phyloP scores from a whole-genome alignment of 2,329 filamentous ascomycete species.

The Diaporthe aspalathi region DNA sequence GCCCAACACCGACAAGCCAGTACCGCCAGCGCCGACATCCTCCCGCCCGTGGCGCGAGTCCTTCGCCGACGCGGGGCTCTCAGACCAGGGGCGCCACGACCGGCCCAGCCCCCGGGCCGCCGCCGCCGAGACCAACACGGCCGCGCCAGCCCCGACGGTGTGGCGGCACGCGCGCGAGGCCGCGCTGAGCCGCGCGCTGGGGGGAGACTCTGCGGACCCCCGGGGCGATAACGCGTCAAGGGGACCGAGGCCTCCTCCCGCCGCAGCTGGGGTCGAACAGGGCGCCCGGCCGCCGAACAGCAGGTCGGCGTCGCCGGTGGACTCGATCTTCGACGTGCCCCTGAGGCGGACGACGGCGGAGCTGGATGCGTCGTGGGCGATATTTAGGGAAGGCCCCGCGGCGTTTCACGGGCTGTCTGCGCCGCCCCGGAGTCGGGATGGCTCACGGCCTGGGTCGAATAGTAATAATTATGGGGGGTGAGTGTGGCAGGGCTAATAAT shows the following conservation, averaged over 20 bases:
- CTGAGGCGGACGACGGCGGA: constrained; percentile 8
- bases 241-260: neutral
- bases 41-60: constrained; percentile 13
- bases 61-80: constrained; percentile 6
- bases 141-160: constrained; percentile 10
- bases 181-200: neutral
- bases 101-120: neutral
- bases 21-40: constrained; percentile 21
- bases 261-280: neutral
- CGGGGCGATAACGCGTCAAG: neutral
- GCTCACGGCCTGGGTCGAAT: constrained; percentile 25
- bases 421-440: constrained; percentile 27
- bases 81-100: neutral
- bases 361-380: constrained; percentile 16
- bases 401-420: constrained; percentile 30
- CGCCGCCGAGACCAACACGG: neutral
- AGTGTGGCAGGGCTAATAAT: neutral
- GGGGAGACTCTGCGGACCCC: neutral
- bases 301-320: constrained; percentile 14
- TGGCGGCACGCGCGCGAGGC: constrained; percentile 13
- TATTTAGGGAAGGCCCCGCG: constrained; percentile 1
- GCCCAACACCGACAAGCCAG: constrained; percentile 20
- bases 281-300: neutral
- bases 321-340: constrained; percentile 27
- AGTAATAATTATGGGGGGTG: neutral